phyloP scores from a whole-genome alignment of 2,329 filamentous ascomycete species.

The Exserohilum turcica region DNA sequence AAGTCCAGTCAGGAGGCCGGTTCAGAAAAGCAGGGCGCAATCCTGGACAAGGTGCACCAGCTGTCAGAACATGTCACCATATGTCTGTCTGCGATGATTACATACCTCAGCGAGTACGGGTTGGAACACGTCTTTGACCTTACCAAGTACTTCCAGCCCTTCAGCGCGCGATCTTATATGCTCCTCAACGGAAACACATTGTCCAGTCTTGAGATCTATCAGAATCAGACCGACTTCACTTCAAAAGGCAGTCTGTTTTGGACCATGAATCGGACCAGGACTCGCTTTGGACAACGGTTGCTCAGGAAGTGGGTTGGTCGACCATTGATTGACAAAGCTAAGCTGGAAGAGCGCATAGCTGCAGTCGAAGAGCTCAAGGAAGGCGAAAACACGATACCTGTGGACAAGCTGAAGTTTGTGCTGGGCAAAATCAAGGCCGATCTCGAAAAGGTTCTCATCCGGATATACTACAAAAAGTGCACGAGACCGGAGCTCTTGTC shows the following conservation, averaged over 20 bases:
- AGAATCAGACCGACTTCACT: conserved; percentile 86
- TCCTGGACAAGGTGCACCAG: conserved; percentile 85
- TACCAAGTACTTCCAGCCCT: conserved; percentile 96
- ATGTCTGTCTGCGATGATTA: conserved; percentile 96
- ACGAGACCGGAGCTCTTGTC: conserved; percentile 84
- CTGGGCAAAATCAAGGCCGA: conserved; percentile 76
- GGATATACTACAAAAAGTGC: conserved; percentile 97
- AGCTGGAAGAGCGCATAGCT: conserved; percentile 76
- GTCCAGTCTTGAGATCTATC: conserved; percentile 92
- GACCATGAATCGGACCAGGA: conserved; percentile 91
- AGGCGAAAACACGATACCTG: conserved; percentile 66
- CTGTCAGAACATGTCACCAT: conserved; percentile 86
- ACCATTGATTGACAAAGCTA: conserved; percentile 76
- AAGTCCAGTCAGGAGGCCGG: conserved; percentile 53
- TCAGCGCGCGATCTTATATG: conserved; percentile 94
- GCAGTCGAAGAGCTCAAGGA: conserved; percentile 87
- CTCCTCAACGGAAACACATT: conserved; percentile 92
- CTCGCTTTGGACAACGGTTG: conserved; percentile 83
- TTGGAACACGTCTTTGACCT: conserved; percentile 94
- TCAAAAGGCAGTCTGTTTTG: conserved; percentile 91
- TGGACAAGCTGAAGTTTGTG: conserved; percentile 75
- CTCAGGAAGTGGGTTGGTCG: conserved; percentile 94
- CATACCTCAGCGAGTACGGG: conserved; percentile 86
- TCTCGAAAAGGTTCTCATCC: conserved; percentile 88
- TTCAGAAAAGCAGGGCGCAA: conserved; percentile 54